phyloP scores from a whole-genome alignment of 2,329 filamentous ascomycete genomes.

The Alternaria hordeiaustralica region DNA sequence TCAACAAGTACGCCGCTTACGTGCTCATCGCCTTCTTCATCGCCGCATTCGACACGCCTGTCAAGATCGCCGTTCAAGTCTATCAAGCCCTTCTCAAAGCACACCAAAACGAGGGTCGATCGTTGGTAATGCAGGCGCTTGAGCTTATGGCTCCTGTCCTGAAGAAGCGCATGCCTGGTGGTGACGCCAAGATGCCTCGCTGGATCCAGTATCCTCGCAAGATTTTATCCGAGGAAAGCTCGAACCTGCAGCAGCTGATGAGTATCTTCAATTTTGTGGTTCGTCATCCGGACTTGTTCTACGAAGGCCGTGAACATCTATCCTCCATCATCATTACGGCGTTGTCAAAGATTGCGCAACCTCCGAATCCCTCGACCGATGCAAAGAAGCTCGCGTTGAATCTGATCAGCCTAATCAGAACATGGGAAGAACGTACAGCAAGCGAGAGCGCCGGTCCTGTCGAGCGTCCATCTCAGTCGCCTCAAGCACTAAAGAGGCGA shows the following conservation, averaged over 20 bases:
- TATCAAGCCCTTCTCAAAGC: conserved; percentile 90
- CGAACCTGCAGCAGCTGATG: conserved; percentile 93
- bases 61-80: conserved; percentile 94
- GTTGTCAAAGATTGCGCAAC: conserved; percentile 83
- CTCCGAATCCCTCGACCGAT: conserved; percentile 85
- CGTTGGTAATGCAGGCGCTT: conserved; percentile 89
- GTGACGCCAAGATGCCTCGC: conserved; percentile 75
- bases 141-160: conserved; percentile 95
- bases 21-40: conserved; percentile 98
- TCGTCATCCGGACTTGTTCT: conserved; percentile 90
- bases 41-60: conserved; percentile 91
- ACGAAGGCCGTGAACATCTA: conserved; percentile 91
- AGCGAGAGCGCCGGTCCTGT: conserved; percentile 57
- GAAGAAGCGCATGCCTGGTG: conserved; percentile 76
- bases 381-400: conserved; percentile 90
- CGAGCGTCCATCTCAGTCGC: conserved; percentile 68
- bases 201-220: conserved; percentile 92
- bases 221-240: conserved; percentile 90
- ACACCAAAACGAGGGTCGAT: conserved; percentile 92
- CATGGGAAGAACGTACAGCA: conserved; percentile 87
- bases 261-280: conserved; percentile 98
- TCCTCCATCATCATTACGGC: conserved; percentile 87
- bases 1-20: conserved; percentile 98
- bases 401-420: conserved; percentile 88
- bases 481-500: conserved; percentile 73